These are phyloP conservation scores for Pestalotiopsis sp. DNA, from an alignment of 2,329 filamentous ascomycete species.

Conservation along the genomic window DNA sequence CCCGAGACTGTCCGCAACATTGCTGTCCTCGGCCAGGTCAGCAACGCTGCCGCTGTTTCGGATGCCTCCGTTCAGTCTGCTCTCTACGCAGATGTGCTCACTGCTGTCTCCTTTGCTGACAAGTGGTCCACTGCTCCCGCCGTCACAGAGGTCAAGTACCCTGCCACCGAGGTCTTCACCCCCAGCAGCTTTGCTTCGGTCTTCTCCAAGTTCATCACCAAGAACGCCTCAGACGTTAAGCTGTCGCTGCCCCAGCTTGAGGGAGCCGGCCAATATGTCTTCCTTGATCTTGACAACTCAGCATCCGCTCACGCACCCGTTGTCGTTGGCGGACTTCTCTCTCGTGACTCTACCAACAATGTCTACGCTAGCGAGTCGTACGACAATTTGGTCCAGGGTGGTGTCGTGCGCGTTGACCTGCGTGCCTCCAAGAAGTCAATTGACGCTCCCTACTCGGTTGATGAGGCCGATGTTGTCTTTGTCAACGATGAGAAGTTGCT, in stretches of 20 bases:
- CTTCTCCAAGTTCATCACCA: constrained; percentile 51
- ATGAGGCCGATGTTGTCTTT: constrained; percentile 76
- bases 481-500: constrained; percentile 81
- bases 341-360: constrained; percentile 70
- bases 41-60: constrained; percentile 69
- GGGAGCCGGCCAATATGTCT: constrained; percentile 79
- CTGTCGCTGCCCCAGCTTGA: constrained; percentile 43
- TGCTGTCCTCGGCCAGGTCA: constrained; percentile 87
- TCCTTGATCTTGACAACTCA: constrained; percentile 89
- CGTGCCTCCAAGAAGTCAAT: constrained; percentile 81
- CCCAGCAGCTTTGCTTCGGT: constrained; percentile 54
- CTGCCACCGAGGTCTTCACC: constrained; percentile 62
- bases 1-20: constrained; percentile 76
- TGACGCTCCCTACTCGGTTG: constrained; percentile 80
- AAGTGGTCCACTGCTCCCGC: constrained; percentile 63
- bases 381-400: constrained; percentile 72
- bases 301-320: constrained; percentile 65
- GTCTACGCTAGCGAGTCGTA: constrained; percentile 63
- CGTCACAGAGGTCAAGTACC: constrained; percentile 87
- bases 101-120: constrained; percentile 77
- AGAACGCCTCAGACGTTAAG: constrained; percentile 49
- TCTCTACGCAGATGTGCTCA: constrained; percentile 89
- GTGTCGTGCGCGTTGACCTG: constrained; percentile 81
- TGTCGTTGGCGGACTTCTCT: constrained; percentile 60
- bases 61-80: constrained; percentile 80